A percentile compares a stretch with the other conserved stretches of the same genome.
Conservation (phyloP, 331 rosid species). For the Malus hybrid region DNA sequence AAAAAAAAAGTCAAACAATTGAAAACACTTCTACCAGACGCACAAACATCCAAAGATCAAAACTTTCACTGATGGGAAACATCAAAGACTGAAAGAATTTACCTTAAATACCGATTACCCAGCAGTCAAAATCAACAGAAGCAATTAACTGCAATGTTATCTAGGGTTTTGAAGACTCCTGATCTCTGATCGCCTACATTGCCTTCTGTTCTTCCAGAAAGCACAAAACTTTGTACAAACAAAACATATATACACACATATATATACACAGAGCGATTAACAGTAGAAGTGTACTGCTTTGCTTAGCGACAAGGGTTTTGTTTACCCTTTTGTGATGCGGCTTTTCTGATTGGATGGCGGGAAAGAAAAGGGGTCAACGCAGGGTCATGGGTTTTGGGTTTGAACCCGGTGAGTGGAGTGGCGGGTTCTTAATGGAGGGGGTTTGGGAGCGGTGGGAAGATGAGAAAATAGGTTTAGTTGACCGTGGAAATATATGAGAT, state of each 20-base stretch:
- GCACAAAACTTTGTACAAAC: not conserved
- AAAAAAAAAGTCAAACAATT: not conserved
- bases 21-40: not conserved
- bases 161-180: not conserved
- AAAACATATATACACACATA: not conserved
- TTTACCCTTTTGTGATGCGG: not conserved
- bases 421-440: not conserved
- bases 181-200: not conserved
- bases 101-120: not conserved
- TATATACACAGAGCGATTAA: not conserved
- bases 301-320: constrained; percentile 7
- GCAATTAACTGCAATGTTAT: not conserved
- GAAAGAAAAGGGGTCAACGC: not conserved
- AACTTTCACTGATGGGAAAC: not conserved
- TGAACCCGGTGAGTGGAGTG: not conserved
- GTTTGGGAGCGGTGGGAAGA: not conserved
- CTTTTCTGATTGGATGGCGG: not conserved
- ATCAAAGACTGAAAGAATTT: not conserved
- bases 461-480: not conserved
- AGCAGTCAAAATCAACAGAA: not conserved
- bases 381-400: not conserved
- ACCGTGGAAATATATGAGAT: not conserved
- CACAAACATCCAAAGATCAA: not conserved
- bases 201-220: not conserved
- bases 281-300: not conserved